Conservation (phyloP, 169 alveolate species). For the Plasmodium inui region DNA sequence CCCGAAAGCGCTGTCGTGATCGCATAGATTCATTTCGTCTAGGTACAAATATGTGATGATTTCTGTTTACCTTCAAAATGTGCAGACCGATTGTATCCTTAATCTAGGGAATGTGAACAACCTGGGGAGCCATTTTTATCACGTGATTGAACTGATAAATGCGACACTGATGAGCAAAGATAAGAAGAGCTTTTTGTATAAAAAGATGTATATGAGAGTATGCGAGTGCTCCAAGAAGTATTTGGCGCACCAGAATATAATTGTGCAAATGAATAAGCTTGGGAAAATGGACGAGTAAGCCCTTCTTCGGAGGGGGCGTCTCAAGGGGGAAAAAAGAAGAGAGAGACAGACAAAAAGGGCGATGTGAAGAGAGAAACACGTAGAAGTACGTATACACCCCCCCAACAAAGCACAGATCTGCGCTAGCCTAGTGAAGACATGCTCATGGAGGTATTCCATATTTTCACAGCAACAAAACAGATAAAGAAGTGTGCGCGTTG, state of each 20-base stretch:
- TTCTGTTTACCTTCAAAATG: background rate
- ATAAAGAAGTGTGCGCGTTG: slow-evolving; percentile 26
- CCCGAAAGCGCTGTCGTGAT: background rate
- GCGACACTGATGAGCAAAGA: slow-evolving; percentile 49
- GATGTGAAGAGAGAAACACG: background rate
- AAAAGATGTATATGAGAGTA: slow-evolving; percentile 53
- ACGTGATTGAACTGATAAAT: slow-evolving; percentile 51
- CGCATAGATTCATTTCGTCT: background rate
- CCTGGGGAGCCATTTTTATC: slow-evolving; percentile 22
- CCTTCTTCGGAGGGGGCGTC: background rate
- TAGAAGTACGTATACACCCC: background rate
- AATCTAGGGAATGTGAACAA: slow-evolving; percentile 24
- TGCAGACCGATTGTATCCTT: slow-evolving; percentile 49
- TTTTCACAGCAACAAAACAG: slow-evolving; percentile 20
- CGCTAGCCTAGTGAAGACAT: background rate
- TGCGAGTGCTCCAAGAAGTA: slow-evolving; percentile 52
- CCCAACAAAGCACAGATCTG: background rate
- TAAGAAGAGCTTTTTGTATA: slow-evolving; percentile 59
- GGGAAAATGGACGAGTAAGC: slow-evolving; percentile 51
- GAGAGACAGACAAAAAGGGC: background rate
- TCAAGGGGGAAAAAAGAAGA: background rate
- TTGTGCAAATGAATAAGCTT: slow-evolving; percentile 30
- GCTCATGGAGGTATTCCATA: background rate
- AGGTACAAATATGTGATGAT: slow-evolving; percentile 5
- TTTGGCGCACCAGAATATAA: slow-evolving; percentile 44